Percentiles rank a stretch among this genome's conserved stretches.
Conservation (phyloP, 371 early-diverging fungal species). For the Actinomortierella ambigua region DNA sequence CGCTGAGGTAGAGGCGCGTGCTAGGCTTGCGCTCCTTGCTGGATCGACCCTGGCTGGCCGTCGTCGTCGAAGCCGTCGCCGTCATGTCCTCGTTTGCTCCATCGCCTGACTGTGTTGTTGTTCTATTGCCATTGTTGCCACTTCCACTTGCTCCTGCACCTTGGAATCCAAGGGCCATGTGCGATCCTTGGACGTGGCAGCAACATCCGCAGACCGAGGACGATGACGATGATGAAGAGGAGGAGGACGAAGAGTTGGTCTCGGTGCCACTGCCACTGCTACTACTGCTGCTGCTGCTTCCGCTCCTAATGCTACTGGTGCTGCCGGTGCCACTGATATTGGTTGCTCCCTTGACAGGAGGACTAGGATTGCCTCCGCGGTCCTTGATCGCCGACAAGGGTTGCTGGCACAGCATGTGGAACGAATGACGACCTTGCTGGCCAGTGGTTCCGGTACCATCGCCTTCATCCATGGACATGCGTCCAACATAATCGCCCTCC, state of each 20-base stretch:
- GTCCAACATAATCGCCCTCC: too few relatives aligned
- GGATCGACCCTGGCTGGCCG: too few relatives aligned
- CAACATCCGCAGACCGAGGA: not conserved
- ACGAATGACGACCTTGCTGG: not conserved
- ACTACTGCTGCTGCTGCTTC: not conserved
- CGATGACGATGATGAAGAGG: not conserved
- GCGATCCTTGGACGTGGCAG: not conserved
- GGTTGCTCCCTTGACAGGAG: not conserved
- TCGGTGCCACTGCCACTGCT: conserved; percentile 4
- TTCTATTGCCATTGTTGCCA: conserved; percentile 9
- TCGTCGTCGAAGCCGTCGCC: too few relatives aligned
- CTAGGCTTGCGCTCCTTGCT: too few relatives aligned
- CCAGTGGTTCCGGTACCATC: too few relatives aligned
- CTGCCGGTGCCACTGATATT: not conserved
- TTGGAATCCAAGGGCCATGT: not conserved
- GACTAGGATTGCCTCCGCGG: not conserved
- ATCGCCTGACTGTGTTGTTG: conserved; percentile 5
- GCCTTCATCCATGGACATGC: too few relatives aligned
- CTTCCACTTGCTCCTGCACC: conserved; percentile 1
- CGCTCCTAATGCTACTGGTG: not conserved
- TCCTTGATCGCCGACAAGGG: not conserved
- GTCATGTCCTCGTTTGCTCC: too few relatives aligned
- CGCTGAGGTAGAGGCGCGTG: too few relatives aligned
- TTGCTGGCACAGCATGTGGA: conserved; percentile 1
- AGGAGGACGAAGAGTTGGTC: not conserved